Evolutionary conservation across 2,329 filamentous ascomycete species (phyloP), one percentile per base, ranked within the genome.

Genomic region (Ramularia endophylla): DNA sequence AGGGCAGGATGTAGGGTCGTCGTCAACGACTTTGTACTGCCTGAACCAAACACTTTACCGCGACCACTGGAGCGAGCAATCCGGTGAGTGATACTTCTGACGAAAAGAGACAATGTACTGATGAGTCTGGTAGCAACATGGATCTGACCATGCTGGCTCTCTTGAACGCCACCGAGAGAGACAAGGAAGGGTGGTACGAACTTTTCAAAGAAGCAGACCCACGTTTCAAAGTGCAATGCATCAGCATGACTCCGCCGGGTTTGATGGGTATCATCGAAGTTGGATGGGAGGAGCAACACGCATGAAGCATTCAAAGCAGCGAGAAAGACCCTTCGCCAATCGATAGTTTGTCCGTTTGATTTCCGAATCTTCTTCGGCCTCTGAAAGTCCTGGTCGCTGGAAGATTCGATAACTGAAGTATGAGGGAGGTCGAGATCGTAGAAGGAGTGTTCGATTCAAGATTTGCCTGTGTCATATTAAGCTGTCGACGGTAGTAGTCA

Each of bases 11-110:
- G 46, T 18, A 39, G 53, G 8, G 46, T 61, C 19, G 27, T 55
- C 25, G 45, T 55, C 40, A 53, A 45, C 27, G 52, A 55, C 27
- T 41, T 37, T n/a, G 36, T 53, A 11, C 39, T 53, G 5, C 48
- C 47, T 33, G 38, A 16, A 37, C 37, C 20, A 16, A 36, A 41
- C 9, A 36, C 20, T 5, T 27, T 41, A 5, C 20, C 39, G 6
- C 32, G 19, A 27, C 30, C 9, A 8, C 22, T 41, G 13, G 31
- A 41, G 39, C 15, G 25, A 30, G 32, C 31, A 30, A 41, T 41
- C 13, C 20, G 32, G 32, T 41, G 30, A 7, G 32, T 29, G 9
- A 20, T 25, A n/a, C 4, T 27, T 33, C n/a, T n/a, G 20, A n/a
- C 4, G 12, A 20, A 15, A 19, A 18, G 8, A 12, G 8, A 8